phyloP scores from a whole-genome alignment of 331 rosid genomes.

The Spiraea crenata region DNA sequence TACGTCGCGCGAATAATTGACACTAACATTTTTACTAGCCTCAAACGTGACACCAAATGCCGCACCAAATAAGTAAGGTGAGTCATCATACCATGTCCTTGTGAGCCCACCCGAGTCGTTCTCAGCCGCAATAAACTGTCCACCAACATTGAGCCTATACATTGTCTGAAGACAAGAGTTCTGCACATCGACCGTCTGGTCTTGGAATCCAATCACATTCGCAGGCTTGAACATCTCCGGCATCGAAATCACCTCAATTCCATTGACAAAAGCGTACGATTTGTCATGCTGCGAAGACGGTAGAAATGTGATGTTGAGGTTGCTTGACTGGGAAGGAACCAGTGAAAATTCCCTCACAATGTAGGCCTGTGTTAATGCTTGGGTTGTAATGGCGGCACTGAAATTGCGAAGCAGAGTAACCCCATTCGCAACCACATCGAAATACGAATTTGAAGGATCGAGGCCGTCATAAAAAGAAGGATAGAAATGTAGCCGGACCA shows the following conservation, averaged over 20 bases:
- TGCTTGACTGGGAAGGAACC: conserved; percentile 27
- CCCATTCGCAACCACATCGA: conserved; percentile 29
- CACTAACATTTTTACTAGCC: conserved; percentile 27
- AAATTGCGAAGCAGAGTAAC: conserved; percentile 44
- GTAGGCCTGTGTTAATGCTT: conserved; percentile 46
- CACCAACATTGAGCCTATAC: conserved; percentile 48
- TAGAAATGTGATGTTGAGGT: conserved; percentile 32
- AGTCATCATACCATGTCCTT: conserved; percentile 44
- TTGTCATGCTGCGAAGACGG: conserved; percentile 28
- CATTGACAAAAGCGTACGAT: conserved; percentile 43
- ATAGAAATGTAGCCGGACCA: conserved; percentile 43
- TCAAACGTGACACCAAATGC: conserved; percentile 26
- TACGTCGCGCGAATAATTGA: conserved; percentile 26
- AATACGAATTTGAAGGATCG: conserved; percentile 28
- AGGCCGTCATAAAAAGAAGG: conserved; percentile 29
- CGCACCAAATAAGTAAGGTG: conserved; percentile 35
- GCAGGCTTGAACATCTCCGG: conserved; percentile 35
- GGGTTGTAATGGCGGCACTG: conserved; percentile 33
- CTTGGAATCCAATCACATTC: conserved; percentile 16
- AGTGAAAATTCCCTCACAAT: conserved; percentile 39
- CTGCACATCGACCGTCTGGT: conserved; percentile 19
- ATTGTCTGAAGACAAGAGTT: conserved; percentile 36
- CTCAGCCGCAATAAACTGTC: conserved; percentile 25
- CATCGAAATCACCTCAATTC: conserved; percentile 42
- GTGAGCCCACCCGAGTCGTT: conserved; percentile 33